These are phyloP conservation scores for Syzygium grande DNA, from an alignment of 345 rosid genomes.

Conservation along the genomic window DNA sequence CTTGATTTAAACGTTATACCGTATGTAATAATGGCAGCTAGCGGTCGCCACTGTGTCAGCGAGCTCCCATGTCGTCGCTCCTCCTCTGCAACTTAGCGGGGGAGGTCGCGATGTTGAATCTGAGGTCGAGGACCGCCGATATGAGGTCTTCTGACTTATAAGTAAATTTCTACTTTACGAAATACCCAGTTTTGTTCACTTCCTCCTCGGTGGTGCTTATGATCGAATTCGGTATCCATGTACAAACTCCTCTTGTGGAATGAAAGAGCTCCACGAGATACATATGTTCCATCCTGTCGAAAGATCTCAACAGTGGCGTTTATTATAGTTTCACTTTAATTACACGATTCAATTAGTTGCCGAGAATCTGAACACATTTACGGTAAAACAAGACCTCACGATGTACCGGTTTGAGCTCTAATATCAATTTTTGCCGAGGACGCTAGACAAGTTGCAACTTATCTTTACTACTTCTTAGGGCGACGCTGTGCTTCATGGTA, in stretches of 20 bases:
- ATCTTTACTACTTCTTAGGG: neutral
- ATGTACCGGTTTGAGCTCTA: neutral
- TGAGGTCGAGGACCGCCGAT: neutral
- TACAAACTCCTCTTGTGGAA: neutral
- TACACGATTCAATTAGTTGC: too few relatives aligned
- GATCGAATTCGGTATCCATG: neutral
- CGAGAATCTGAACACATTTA: neutral
- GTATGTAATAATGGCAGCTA: neutral
- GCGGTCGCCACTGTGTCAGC: neutral
- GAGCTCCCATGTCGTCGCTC: neutral
- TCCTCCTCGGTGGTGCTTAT: neutral
- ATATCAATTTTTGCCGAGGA: accelerated
- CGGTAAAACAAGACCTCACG: accelerated
- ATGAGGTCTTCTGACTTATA: neutral
- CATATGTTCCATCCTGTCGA: neutral
- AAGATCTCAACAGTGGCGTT: neutral
- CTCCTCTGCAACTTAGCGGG: neutral
- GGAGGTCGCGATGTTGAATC: neutral
- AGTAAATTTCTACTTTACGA: neutral
- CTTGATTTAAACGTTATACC: neutral
- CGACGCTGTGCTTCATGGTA: neutral
- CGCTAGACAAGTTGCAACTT: neutral
- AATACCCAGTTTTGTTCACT: neutral
- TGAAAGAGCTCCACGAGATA: neutral
- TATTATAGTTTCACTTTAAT: neutral